phyloP scores from a whole-genome alignment of 1,284 basidiomycete genomes.

The Sanghuangporus baumii region DNA sequence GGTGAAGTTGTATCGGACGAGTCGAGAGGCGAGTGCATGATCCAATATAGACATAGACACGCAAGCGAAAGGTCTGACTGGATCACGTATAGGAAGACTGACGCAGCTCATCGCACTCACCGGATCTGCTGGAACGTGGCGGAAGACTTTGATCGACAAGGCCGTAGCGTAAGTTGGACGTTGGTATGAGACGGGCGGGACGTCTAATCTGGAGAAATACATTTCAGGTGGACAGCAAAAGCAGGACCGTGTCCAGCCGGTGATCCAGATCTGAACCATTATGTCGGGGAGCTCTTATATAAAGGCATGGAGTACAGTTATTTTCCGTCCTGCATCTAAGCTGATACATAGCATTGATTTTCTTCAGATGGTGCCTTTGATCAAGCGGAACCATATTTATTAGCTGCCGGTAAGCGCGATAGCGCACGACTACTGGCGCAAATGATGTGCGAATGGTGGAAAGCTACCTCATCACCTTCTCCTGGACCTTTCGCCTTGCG shows the following conservation, averaged over 20 bases:
- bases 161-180: conserved; percentile 60
- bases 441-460: conserved; percentile 77
- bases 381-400: conserved; percentile 71
- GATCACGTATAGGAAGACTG: conserved; percentile 50
- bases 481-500: conserved; percentile 75
- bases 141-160: conserved; percentile 75
- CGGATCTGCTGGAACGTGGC: conserved; percentile 70
- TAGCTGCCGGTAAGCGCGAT: conserved; percentile 82
- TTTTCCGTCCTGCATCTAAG: background rate
- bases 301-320: conserved; percentile 54
- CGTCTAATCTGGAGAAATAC: background rate
- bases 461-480: conserved; percentile 31
- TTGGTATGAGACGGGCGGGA: background rate
- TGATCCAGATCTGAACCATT: conserved; percentile 81
- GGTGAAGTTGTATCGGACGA: conserved; percentile 64
- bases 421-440: conserved; percentile 82
- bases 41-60: background rate
- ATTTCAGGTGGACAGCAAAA: conserved; percentile 73
- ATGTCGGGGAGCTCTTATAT: conserved; percentile 81
- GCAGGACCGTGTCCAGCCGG: conserved; percentile 74
- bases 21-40: conserved; percentile 57
- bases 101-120: conserved; percentile 79
- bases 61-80: background rate
- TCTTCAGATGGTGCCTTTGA: conserved; percentile 66
- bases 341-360: background rate